Percentiles rank a stretch among this genome's conserved stretches.
These are phyloP conservation scores for Lepiota subincarnata DNA, from an alignment of 768 basidiomycete species.

Conservation along the genomic window DNA sequence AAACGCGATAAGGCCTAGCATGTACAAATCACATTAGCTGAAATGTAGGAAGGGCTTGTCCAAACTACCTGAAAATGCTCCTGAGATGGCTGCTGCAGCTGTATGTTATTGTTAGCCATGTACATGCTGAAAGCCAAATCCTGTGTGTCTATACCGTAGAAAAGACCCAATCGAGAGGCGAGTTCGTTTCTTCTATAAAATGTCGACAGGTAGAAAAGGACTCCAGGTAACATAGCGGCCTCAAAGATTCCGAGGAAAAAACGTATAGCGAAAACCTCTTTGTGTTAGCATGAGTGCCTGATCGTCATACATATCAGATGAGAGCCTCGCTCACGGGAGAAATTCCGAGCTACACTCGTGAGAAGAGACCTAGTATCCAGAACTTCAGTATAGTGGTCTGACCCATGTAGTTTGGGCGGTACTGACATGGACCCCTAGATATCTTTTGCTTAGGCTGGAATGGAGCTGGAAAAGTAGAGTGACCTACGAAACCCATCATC, in stretches of 20 bases:
- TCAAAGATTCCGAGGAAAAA: conserved; percentile 50
- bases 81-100: conserved; percentile 43
- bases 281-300: neutral
- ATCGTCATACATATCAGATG: too few species aligned
- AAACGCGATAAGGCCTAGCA: conserved; percentile 41
- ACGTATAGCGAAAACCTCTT: conserved; percentile 44
- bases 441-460: neutral
- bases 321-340: conserved; percentile 29
- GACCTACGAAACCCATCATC: conserved; percentile 47
- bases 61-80: conserved; percentile 39
- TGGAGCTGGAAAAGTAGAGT: neutral
- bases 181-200: conserved; percentile 50
- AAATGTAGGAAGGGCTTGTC: neutral
- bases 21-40: neutral
- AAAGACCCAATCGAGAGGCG: conserved; percentile 45
- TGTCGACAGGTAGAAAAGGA: conserved; percentile 48
- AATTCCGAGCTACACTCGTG: conserved; percentile 41
- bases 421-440: conserved; percentile 38
- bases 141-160: conserved; percentile 32
- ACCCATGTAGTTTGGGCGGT: neutral
- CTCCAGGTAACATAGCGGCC: conserved; percentile 46
- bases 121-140: neutral
- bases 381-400: neutral
- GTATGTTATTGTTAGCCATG: neutral
- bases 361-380: conserved; percentile 35